These are phyloP conservation scores for Fagus crenata DNA, from an alignment of 306 rosid genomes.

Conservation along the genomic window DNA sequence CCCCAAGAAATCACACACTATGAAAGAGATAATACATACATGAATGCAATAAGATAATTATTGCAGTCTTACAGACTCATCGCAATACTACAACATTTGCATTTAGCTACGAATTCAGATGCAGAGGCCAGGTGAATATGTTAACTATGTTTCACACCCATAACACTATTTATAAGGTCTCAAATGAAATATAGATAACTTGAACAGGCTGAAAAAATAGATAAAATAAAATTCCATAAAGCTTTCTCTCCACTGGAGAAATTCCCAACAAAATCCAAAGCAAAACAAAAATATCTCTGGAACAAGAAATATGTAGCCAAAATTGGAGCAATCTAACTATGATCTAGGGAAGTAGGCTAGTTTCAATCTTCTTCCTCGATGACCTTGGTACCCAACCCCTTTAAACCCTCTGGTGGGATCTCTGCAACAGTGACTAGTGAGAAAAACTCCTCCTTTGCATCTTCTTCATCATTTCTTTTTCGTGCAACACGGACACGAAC, in stretches of 20 bases:
- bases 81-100: background rate
- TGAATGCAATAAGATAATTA: too few relatives aligned
- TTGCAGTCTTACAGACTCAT: too few relatives aligned
- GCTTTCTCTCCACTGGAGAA: background rate
- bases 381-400: conserved; percentile 40
- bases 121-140: background rate
- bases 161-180: background rate
- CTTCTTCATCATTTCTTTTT: conserved; percentile 48
- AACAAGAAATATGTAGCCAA: conserved; percentile 26
- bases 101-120: background rate
- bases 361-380: conserved; percentile 48
- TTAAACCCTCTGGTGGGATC: conserved; percentile 42
- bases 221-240: conserved; percentile 14
- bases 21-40: too few relatives aligned
- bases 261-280: background rate
- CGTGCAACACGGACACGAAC: conserved; percentile 41
- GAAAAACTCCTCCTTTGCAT: conserved; percentile 50
- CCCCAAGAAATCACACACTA: background rate
- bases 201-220: background rate
- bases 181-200: background rate
- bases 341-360: conserved; percentile 9
- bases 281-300: background rate
- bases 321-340: conserved; percentile 21
- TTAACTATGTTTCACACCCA: background rate
- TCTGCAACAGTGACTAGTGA: conserved; percentile 49